Evolutionary conservation across 108 stramenopile genomes (phyloP), one percentile per base, ranked within the genome.

Genomic region (Conticribra guillardii): DNA sequence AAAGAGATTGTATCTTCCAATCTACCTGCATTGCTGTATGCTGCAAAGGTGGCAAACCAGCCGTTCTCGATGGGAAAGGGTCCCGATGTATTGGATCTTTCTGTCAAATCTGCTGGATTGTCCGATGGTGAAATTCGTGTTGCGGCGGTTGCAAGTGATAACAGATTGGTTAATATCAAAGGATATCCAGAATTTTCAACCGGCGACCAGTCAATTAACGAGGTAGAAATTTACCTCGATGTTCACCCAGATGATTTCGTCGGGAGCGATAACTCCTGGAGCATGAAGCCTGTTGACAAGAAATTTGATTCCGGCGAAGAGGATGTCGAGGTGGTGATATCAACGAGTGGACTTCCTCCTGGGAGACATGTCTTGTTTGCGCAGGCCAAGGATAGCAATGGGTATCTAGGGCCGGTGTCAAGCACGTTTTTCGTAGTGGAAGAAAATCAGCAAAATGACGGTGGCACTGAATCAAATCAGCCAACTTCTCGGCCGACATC

Each of bases 371-470:
- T 22, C 3, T 14, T 84, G 19, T 77, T 64, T 73, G 57, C 56
- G 24, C 83, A 84, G 49, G 83, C 83, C 19, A 60, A 57, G 17
- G 83, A 84, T 52, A 77, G 68, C 34, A 54, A 71, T 23, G 79
- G 70, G 26, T 80, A 84, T 61, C 33, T 46, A 37, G 83, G 83
- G 18, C 73, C 83, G 11, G 59, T 84, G 3, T 59, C 70, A 17
- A 74, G 73, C 27, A 31, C 15, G 21, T 74, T 66, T 60, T 16
- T 74, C 47, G 31, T 29, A 14, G 34, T 65, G 2, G n/a, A 41
- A 17, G 55, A 17, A n/a, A 56, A 31, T 31, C 30, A 29, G 3
- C 32, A 29, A 4, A 29, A 16, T 4, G n/a, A n/a, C n/a, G n/a
- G n/a, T n/a, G n/a, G n/a, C n/a, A n/a, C n/a, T n/a, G n/a, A n/a